phyloP scores from a whole-genome alignment of 306 rosid genomes.

The Quercus agrifolia region DNA sequence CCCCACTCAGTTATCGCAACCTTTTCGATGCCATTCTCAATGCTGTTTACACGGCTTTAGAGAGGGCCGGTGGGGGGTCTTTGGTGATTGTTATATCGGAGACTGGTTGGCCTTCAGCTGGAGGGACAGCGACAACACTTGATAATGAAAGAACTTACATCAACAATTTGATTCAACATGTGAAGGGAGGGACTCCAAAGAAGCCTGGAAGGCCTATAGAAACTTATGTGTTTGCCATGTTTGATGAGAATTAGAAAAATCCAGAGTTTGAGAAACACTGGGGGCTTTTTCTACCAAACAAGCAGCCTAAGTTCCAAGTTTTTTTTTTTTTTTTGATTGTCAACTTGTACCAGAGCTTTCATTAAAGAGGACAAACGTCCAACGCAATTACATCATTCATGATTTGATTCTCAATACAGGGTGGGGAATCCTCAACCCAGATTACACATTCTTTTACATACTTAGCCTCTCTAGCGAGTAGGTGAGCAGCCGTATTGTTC shows the following conservation, averaged over 20 bases:
- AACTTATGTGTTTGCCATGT: slow-evolving; percentile 41
- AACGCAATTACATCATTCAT: too few species aligned
- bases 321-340: too few species aligned
- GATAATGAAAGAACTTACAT: slow-evolving; percentile 43
- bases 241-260: slow-evolving; percentile 32
- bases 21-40: slow-evolving; percentile 42
- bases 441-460: too few species aligned
- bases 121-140: slow-evolving; percentile 31
- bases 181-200: slow-evolving; percentile 42
- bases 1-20: slow-evolving; percentile 25
- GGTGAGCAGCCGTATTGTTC: too few species aligned
- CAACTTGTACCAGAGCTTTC: too few species aligned
- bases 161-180: slow-evolving; percentile 34
- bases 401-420: too few species aligned
- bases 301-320: slow-evolving; percentile 21
- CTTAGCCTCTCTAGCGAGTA: too few species aligned
- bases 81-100: slow-evolving; percentile 41
- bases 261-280: slow-evolving; percentile 23
- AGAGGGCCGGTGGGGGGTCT: slow-evolving; percentile 30
- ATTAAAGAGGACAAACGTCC: too few species aligned
- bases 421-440: too few species aligned
- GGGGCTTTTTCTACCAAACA: slow-evolving; percentile 41
- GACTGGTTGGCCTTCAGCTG: slow-evolving; percentile 55
- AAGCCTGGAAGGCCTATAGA: slow-evolving; percentile 26
- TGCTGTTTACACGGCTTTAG: slow-evolving; percentile 37